Base-by-base conservation (phyloP, 2,329 filamentous ascomycete species). In the Trichoderma lentiforme region DNA sequence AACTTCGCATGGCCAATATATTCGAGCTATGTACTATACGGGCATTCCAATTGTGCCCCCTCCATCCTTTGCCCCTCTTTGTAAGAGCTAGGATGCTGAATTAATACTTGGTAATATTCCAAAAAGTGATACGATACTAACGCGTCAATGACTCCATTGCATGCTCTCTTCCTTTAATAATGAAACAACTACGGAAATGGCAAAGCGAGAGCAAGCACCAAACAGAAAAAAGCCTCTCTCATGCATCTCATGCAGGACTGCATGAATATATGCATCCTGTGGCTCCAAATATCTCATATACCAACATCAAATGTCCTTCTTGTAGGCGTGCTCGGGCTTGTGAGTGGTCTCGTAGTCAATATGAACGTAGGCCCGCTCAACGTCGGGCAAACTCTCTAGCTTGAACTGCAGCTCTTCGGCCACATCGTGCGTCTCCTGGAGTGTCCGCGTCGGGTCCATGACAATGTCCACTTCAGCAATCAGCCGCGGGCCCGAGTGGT, bases 321-420 rank as follows among this genome's bases (percentile, higher is more conserved):
- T 90, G 73, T 83, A 85, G 15, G 83, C 83, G 77, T 91, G 95
- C 84, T 98, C 95, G 0, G 95, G 95, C 81, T 96, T 95, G 82
- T 98, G 96, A 21, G 92, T 94, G 4, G 95, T 98, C 84, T 98
- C 96, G 77, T 97, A 98, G 81, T 99, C 96, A 21, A 98, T 95
- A 81, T 99, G 96, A 24, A 98, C 96, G 80, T 98, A 98, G 0
- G 94, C 94, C 72, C 96, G 86, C 86, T 98, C 96, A 11, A 98
- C 91, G 79, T 97, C 92, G 0, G 96, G 95, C 74, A 99, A 82
- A 71, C 91, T 93, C 86, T 99, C 96, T 3, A 98, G 86, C 84
- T 98, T 98, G 74, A 92, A 92, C 85, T 99, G 96, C 77, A 99
- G 86, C 77, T 92, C 94, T 82, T 99, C 96, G 0, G 96, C 95